phyloP scores from a whole-genome alignment of 441 rosid genomes.

The Syzygium syzygioides region DNA sequence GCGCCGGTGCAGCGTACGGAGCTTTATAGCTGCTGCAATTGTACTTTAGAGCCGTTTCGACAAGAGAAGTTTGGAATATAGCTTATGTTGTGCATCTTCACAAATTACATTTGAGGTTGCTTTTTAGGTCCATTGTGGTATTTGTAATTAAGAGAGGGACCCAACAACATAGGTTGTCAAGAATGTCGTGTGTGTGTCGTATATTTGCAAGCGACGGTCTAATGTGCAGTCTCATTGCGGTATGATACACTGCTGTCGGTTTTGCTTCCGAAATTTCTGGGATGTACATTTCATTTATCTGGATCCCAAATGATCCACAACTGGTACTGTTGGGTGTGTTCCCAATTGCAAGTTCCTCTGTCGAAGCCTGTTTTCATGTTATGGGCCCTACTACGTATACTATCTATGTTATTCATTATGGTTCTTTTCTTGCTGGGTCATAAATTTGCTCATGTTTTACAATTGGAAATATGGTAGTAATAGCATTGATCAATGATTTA shows the following conservation, averaged over 20 bases:
- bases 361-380: not conserved
- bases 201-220: not conserved
- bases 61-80: not conserved
- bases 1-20: not conserved
- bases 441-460: not conserved
- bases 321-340: not conserved
- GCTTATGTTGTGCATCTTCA: not conserved
- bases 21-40: not conserved
- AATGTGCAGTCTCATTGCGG: not conserved
- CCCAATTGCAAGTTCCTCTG: not conserved
- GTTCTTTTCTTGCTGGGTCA: not conserved
- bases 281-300: not conserved
- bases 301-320: not conserved
- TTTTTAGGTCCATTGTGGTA: not conserved
- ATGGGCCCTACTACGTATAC: not conserved
- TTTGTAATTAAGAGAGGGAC: not conserved
- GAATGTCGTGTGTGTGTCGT: fast-evolving
- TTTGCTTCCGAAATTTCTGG: not conserved
- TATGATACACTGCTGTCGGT: not conserved
- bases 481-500: not conserved
- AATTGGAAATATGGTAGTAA: not conserved
- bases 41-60: fast-evolving
- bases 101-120: not conserved
- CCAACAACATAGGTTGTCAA: not conserved
- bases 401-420: not conserved